Percentiles rank a stretch among this genome's conserved stretches.
phyloP scores from a whole-genome alignment of 495 filamentous ascomycete species.

The Cudoniella acicularis region DNA sequence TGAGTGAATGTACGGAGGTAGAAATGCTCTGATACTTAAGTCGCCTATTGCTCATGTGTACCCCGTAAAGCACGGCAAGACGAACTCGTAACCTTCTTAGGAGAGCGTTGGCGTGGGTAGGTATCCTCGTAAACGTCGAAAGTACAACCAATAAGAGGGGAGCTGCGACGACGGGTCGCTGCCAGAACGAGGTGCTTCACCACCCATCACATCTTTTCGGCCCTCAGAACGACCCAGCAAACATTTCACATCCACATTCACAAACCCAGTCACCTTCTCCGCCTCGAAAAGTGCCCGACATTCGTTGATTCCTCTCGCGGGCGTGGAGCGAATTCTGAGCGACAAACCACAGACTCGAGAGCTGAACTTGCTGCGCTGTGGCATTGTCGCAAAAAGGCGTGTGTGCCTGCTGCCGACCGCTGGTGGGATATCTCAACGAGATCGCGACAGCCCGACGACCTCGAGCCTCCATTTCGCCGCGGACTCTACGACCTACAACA shows the following conservation, averaged over 20 bases:
- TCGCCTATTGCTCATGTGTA: too few species aligned
- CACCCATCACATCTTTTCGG: too few species aligned
- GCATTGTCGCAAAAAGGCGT: not conserved
- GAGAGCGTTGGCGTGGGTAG: too few species aligned
- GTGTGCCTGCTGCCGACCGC: not conserved
- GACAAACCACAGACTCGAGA: not conserved
- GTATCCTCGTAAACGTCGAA: too few species aligned
- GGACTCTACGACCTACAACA: not conserved
- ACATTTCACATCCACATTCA: not conserved
- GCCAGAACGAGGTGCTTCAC: too few species aligned
- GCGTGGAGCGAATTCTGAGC: constrained; percentile 8
- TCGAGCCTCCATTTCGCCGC: not conserved
- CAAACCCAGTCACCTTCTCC: not conserved
- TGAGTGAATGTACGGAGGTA: too few species aligned
- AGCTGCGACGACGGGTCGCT: too few species aligned
- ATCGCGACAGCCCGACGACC: not conserved
- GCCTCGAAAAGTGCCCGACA: not conserved
- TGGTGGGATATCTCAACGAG: constrained; percentile 4
- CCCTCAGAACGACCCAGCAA: constrained; percentile 9
- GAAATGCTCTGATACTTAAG: too few species aligned
- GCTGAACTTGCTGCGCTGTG: not conserved
- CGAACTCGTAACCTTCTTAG: too few species aligned
- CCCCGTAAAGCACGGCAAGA: too few species aligned
- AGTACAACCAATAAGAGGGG: too few species aligned
- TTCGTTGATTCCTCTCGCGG: not conserved